Conservation (phyloP, 164 flowering plant genomes). For the Aristolochia contorta region DNA sequence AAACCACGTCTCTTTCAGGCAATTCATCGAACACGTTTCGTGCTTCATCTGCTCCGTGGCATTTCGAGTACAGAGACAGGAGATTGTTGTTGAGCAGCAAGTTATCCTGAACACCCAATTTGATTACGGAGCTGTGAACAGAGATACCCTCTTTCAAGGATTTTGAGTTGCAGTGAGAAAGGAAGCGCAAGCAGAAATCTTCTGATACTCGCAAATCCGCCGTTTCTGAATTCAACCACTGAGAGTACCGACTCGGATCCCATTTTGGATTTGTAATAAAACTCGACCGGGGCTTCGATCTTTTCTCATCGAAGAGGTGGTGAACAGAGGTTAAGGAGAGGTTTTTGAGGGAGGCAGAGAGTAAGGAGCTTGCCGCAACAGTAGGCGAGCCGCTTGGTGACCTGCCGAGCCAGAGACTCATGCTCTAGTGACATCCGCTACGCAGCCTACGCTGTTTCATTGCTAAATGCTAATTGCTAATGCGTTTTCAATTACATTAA, state of each 20-base stretch:
- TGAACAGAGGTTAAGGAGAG: background rate
- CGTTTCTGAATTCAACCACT: background rate
- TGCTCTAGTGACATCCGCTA: background rate
- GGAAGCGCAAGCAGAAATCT: constrained; percentile 22
- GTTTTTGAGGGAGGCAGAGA: background rate
- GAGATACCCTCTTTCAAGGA: constrained; percentile 32
- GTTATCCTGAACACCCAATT: constrained; percentile 35
- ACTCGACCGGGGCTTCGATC: background rate
- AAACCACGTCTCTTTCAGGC: constrained; percentile 40
- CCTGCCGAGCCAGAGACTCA: constrained; percentile 1
- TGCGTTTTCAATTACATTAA: no score
- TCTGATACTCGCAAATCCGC: constrained; percentile 5
- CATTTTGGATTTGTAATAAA: background rate
- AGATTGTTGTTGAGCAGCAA: constrained; percentile 36
- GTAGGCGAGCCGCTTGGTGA: background rate
- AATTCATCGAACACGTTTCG: constrained; percentile 44
- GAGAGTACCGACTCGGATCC: no score
- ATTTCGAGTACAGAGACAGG: constrained; percentile 33
- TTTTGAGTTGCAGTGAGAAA: constrained; percentile 33
- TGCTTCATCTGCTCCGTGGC: constrained; percentile 25
- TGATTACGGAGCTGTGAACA: constrained; percentile 38
- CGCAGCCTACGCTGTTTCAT: no score
- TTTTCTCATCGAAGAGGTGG: background rate
- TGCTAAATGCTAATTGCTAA: no score
- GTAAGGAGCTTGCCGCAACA: background rate